Conservation (phyloP, 768 basidiomycete species). For the Rhodotorula toruloides region DNA sequence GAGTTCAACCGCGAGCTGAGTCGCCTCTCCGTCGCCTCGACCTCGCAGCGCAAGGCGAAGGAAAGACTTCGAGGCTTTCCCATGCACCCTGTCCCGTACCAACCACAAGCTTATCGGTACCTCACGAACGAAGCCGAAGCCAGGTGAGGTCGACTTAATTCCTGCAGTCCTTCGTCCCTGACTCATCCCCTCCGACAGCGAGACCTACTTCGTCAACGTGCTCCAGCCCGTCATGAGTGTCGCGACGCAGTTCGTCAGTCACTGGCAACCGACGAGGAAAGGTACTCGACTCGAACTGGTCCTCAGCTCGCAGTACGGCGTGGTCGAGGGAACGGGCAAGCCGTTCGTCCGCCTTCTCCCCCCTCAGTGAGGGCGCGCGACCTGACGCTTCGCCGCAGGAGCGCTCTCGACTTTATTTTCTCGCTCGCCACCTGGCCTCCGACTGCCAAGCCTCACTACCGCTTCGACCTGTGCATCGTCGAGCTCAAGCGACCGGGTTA, state of each 20-base stretch:
- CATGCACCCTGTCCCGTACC: background rate
- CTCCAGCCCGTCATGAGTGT: background rate
- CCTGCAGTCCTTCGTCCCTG: too few species aligned
- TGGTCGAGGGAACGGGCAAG: background rate
- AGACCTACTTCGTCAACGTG: background rate
- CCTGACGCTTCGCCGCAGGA: background rate
- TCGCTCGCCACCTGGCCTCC: background rate
- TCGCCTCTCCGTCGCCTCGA: too few species aligned
- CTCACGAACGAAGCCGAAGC: background rate
- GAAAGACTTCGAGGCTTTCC: background rate
- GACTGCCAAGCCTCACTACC: background rate
- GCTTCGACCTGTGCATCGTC: background rate
- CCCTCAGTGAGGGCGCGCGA: background rate
- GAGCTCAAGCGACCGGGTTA: background rate
- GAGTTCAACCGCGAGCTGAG: background rate
- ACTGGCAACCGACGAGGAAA: background rate
- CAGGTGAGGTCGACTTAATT: too few species aligned
- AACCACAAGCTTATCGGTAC: background rate
- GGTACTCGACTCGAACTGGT: background rate
- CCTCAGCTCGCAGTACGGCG: background rate
- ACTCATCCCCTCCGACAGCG: background rate
- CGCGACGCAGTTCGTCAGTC: background rate
- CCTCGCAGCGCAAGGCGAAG: too few species aligned
- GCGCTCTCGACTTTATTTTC: background rate
- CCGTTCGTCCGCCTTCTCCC: background rate